These are phyloP conservation scores for Kwoniella sp. DNA, from an alignment of 768 basidiomycete species.

Conservation along the genomic window DNA sequence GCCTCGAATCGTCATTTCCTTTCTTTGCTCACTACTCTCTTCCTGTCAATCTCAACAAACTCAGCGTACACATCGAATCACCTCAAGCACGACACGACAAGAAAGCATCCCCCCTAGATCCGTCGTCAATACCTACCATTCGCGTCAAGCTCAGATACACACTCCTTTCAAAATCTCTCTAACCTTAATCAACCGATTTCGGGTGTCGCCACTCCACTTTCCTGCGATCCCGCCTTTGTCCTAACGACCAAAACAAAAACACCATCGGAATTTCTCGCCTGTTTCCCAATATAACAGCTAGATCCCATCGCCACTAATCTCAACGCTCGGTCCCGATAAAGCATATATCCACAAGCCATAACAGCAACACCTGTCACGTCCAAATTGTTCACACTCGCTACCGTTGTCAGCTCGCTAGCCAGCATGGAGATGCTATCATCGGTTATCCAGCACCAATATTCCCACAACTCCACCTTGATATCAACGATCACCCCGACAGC, in stretches of 20 bases:
- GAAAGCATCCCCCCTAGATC: neutral
- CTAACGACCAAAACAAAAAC: neutral
- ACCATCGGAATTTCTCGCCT: conserved; percentile 20
- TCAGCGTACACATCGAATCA: too few relatives aligned
- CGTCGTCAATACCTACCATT: conserved; percentile 2
- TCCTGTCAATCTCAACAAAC: too few relatives aligned
- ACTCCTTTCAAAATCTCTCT: neutral
- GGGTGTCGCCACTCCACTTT: neutral
- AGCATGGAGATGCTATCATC: conserved; percentile 12
- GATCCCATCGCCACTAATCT: too few relatives aligned
- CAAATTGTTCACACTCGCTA: conserved; percentile 9
- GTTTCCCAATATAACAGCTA: too few relatives aligned
- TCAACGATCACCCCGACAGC: conserved; percentile 43
- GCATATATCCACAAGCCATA: neutral
- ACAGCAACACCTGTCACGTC: too few relatives aligned
- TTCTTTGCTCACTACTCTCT: too few relatives aligned
- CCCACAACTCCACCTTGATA: conserved; percentile 46
- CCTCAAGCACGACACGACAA: too few relatives aligned
- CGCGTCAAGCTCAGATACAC: neutral
- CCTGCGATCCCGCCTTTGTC: neutral
- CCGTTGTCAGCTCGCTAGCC: conserved; percentile 6
- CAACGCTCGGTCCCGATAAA: neutral
- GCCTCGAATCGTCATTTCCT: too few relatives aligned
- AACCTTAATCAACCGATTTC: neutral
- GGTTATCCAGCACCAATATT: conserved; percentile 12